Conservation (phyloP, 495 filamentous ascomycete genomes). For the Cudoniella acicularis region DNA sequence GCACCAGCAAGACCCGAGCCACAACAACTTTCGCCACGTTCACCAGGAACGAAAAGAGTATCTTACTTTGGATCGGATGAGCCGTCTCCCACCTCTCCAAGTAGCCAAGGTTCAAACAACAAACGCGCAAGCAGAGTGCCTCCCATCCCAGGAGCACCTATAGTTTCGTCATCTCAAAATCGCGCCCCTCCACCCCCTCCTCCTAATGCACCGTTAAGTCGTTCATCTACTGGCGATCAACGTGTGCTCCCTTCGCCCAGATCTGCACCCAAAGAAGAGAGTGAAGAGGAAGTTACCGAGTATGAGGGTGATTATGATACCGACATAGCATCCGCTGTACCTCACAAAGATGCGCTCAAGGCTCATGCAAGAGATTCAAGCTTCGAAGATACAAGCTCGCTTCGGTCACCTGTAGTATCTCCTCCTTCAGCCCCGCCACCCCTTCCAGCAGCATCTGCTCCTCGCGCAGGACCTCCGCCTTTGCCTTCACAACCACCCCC, state of each 20-base stretch:
- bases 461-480: constrained; percentile 47
- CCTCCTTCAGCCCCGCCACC: constrained; percentile 52
- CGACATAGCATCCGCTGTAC: constrained; percentile 85
- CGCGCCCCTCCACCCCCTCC: constrained; percentile 80
- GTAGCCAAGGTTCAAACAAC: constrained; percentile 35
- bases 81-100: constrained; percentile 46
- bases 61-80: constrained; percentile 42
- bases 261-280: constrained; percentile 51
- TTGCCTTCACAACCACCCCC: constrained; percentile 28
- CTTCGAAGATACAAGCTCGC: constrained; percentile 48
- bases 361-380: constrained; percentile 75
- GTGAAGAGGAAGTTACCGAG: constrained; percentile 78
- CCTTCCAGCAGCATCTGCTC: constrained; percentile 45
- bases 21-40: constrained; percentile 51
- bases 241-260: constrained; percentile 34
- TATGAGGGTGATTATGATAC: constrained; percentile 99
- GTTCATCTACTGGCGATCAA: constrained; percentile 59
- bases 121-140: constrained; percentile 51
- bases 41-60: constrained; percentile 44
- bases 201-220: constrained; percentile 51
- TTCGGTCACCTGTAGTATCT: constrained; percentile 40
- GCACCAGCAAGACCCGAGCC: constrained; percentile 46
- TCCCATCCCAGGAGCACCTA: constrained; percentile 46
- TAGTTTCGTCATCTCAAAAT: constrained; percentile 51
- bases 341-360: constrained; percentile 88